Evolutionary conservation across 257 asterid species (phyloP).

Genomic region (Oldenlandia corymbosa): DNA sequence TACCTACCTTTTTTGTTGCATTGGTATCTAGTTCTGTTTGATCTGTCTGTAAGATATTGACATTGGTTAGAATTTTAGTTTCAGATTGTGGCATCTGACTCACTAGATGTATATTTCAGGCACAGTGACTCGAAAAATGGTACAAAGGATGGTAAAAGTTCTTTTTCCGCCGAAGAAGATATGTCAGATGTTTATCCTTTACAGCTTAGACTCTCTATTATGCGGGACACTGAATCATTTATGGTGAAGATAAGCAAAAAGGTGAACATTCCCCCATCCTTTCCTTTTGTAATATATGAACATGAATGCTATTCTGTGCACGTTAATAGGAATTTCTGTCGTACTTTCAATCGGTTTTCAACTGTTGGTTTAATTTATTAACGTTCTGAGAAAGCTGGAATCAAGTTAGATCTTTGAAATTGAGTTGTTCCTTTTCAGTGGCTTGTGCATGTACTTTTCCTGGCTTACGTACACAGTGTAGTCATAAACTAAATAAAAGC

Average conservation of each 20-base stretch:
- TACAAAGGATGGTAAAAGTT: constrained; percentile 47
- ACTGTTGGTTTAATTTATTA: background rate
- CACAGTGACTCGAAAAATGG: constrained; percentile 70
- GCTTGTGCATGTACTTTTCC: background rate
- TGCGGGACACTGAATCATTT: constrained; percentile 51
- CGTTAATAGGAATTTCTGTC: background rate
- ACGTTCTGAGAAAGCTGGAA: background rate
- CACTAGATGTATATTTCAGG: constrained; percentile 36
- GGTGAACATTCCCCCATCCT: constrained; percentile 35
- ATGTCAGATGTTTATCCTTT: constrained; percentile 89
- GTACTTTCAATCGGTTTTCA: background rate
- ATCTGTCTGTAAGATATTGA: background rate
- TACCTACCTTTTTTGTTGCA: background rate
- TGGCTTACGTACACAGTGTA: background rate
- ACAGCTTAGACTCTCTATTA: constrained; percentile 75
- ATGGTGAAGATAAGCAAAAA: constrained; percentile 85
- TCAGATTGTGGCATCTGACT: constrained; percentile 1
- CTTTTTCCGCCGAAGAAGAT: constrained; percentile 64
- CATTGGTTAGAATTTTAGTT: constrained; percentile 1
- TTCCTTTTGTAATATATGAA: constrained; percentile 1
- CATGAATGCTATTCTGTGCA: background rate
- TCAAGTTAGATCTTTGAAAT: background rate
- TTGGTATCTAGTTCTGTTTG: background rate
- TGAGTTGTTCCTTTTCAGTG: background rate
- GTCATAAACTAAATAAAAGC: background rate